phyloP scores from a whole-genome alignment of 164 flowering plant species.

The Houttuynia cordata region DNA sequence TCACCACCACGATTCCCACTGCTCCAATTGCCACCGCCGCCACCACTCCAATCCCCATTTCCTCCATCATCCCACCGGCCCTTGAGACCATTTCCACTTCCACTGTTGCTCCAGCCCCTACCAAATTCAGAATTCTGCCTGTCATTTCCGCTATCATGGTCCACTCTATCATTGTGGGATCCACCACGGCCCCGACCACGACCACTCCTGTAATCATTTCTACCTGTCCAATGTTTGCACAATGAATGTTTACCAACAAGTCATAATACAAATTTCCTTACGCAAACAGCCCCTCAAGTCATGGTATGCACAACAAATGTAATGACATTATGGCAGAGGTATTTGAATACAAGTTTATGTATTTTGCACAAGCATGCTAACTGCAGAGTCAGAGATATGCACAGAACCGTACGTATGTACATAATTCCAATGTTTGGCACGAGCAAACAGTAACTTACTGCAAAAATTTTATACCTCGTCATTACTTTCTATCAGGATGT shows the following conservation, averaged over 20 bases:
- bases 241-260: no score
- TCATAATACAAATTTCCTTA: no score
- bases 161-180: conserved; percentile 11
- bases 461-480: no score
- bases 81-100: conserved; percentile 3
- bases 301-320: no score
- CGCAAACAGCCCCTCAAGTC: no score
- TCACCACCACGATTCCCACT: not conserved
- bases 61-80: not conserved
- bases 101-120: conserved; percentile 7
- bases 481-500: no score
- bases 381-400: not conserved
- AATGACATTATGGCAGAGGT: no score
- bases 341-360: no score
- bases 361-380: no score
- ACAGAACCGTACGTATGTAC: no score
- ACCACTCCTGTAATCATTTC: conserved; percentile 38
- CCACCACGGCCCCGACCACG: not conserved
- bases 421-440: no score
- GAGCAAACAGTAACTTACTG: no score
- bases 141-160: conserved; percentile 4
- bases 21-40: not conserved
- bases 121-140: conserved; percentile 1
- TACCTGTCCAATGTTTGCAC: conserved; percentile 21
- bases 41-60: not conserved